Base-by-base conservation (phyloP, 495 filamentous ascomycete species). In the Lasiosphaeria miniovina region DNA sequence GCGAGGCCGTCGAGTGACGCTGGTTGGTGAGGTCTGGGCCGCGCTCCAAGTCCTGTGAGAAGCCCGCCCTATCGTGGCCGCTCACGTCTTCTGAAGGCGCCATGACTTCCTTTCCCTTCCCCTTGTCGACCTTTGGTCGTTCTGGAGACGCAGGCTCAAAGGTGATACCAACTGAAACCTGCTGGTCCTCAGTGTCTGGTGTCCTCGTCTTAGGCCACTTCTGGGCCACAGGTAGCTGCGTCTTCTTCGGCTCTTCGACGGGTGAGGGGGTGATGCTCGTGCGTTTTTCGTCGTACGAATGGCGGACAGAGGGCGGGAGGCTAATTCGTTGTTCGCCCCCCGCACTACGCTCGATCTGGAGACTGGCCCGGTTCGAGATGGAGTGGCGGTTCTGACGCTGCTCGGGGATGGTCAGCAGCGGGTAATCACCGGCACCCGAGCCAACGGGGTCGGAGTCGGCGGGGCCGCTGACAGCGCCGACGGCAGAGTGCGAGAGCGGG, bases 341-440 rank as follows among this genome's bases (percentile, higher is more conserved):
- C 60, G 82, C 81, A 58, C 80, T 86, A 61, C 82, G 83, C 62
- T 90, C 87, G 54, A 90, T 82, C 59, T 86, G 77, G 35, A 88
- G 74, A 65, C 86, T 90, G 52, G 78, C 70, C 17, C 77, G 70
- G 49, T 73, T 82, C 36, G 82, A 80, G 52, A 81, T 80, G 10
- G 76, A 75, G 57, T 77, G 76, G 46, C 86, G 78, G 60, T 74
- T 83, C 65, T 82, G 82, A 49, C 82, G 85, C 62, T 84, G 83
- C 62, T 90, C 87, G 50, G 87, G 83, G 36, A 89, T 80, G 11
- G 85, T 84, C 54, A 91, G 79, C 15, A 91, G 83, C 14, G 88
- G 88, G 64, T 84, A 85, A 49, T 85, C 85, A 75, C 85, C 85
- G 73, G 84, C 75, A 12, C 71, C 71, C 61, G 68, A 69, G 35